Conservation (phyloP, 495 filamentous ascomycete species). For the Evansstolkia leycettana region DNA sequence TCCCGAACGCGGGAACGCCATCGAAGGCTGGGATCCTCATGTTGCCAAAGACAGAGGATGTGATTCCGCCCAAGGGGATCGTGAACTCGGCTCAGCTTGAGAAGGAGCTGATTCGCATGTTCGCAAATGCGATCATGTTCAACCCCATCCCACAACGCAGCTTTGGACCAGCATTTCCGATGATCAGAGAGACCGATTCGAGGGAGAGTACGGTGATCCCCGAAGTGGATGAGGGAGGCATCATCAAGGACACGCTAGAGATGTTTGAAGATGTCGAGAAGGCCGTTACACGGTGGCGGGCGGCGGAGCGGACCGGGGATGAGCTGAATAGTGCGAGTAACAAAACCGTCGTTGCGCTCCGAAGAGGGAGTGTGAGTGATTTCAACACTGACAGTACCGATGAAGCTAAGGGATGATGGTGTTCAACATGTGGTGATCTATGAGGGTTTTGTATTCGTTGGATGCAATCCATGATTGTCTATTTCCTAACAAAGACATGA, state of each 20-base stretch:
- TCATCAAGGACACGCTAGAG: slow-evolving; percentile 68
- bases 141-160: slow-evolving; percentile 65
- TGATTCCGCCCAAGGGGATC: slow-evolving; percentile 79
- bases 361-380: slow-evolving; percentile 31
- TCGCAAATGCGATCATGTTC: slow-evolving; percentile 96
- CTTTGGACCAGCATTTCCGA: slow-evolving; percentile 48
- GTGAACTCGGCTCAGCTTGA: slow-evolving; percentile 92
- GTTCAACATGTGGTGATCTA: background rate
- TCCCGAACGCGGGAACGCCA: slow-evolving; percentile 18
- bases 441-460: too few species aligned
- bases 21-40: slow-evolving; percentile 29
- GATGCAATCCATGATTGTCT: too few species aligned
- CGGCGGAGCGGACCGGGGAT: slow-evolving; percentile 38
- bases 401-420: slow-evolving; percentile 23
- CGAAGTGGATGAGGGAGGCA: slow-evolving; percentile 58
- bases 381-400: slow-evolving; percentile 30
- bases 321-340: slow-evolving; percentile 28
- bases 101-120: slow-evolving; percentile 94
- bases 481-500: too few species aligned
- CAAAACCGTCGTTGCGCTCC: slow-evolving; percentile 29
- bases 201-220: slow-evolving; percentile 31
- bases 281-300: slow-evolving; percentile 44
- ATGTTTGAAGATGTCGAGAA: slow-evolving; percentile 74
- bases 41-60: slow-evolving; percentile 56
- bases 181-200: slow-evolving; percentile 23